Evolutionary conservation across 1,139 yeast species (phyloP), one percentile per base, ranked within the genome.

Genomic region (Nakaseomyces bracarensis): DNA sequence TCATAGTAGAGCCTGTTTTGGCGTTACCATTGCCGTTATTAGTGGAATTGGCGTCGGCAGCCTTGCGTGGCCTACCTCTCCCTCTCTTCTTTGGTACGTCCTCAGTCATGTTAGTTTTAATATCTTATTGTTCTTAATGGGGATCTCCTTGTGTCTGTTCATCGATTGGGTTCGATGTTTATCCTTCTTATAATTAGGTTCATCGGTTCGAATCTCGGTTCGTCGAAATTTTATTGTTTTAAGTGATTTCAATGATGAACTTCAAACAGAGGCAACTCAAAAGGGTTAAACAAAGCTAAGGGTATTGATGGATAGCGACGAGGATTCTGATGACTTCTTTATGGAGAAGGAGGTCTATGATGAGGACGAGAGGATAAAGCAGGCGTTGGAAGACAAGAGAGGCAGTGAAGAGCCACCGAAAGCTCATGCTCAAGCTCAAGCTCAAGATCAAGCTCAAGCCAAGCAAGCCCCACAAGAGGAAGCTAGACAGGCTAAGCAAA

Each of bases 11-110:
- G 25, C 10, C 25, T 7, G 10, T 22, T 22, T 19, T 31, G 21
- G 37, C 7, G 5, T 23, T 34, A 4, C 16, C 14, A 10, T 8
- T 22, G 25, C 16, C 8, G 26, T 20, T 22, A 5, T 6, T n/a
- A 22, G 37, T 23, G 23, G n/a, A n/a, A n/a, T 28, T 31, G n/a
- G 21, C 34, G 13, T 26, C 20, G 21, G 33, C 8, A 9, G 15
- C 26, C 11, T 43, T 43, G 26, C 44, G 42, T 19, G 48, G 46
- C 37, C 46, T 45, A 8, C 44, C 48, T 33, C 44, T 43, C n/a
- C 46, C 43, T 36, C 44, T 43, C 25, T 41, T 43, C 28, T 25
- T 36, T 9, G 37, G 37, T 14, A 4, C 15, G 7, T 20, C 28
- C n/a, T 34, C 37, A 15, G 26, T 23, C 37, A 34, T 34, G 3